These are phyloP conservation scores for Aureobasidium sp. DNA, from an alignment of 2,329 filamentous ascomycete genomes.

Conservation along the genomic window DNA sequence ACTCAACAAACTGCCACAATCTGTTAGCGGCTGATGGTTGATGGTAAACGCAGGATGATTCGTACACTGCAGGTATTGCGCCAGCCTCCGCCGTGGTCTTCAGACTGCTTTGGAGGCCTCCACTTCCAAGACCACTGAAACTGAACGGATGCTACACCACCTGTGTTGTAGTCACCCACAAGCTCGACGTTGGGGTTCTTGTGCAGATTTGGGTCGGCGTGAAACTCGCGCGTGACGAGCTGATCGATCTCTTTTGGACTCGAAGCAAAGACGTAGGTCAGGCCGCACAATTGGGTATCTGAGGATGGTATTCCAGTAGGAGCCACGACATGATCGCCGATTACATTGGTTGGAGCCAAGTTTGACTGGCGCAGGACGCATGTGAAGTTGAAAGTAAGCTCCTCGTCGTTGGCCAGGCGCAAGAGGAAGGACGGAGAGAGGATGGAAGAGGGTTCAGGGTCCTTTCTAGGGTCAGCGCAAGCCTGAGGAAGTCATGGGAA, in stretches of 20 bases:
- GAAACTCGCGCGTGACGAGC: conserved; percentile 88
- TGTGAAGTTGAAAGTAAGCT: conserved; percentile 86
- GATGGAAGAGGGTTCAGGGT: conserved; percentile 55
- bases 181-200: conserved; percentile 94
- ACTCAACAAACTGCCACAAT: conserved; percentile 73
- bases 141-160: conserved; percentile 72
- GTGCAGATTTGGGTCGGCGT: conserved; percentile 93
- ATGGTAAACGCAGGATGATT: conserved; percentile 13
- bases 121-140: conserved; percentile 98
- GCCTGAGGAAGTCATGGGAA: background rate
- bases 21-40: background rate
- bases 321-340: conserved; percentile 44
- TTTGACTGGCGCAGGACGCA: conserved; percentile 61
- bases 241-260: conserved; percentile 85
- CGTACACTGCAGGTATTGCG: conserved; percentile 85
- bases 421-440: conserved; percentile 67
- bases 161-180: conserved; percentile 84
- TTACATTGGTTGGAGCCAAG: conserved; percentile 33
- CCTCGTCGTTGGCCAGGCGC: conserved; percentile 83
- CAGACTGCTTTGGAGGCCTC: conserved; percentile 74
- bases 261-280: conserved; percentile 89
- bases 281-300: conserved; percentile 76
- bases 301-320: conserved; percentile 26
- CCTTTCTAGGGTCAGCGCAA: conserved; percentile 46
- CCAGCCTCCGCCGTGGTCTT: conserved; percentile 88